Conservation (phyloP, 768 basidiomycete genomes). For the Suillus bovinus region DNA sequence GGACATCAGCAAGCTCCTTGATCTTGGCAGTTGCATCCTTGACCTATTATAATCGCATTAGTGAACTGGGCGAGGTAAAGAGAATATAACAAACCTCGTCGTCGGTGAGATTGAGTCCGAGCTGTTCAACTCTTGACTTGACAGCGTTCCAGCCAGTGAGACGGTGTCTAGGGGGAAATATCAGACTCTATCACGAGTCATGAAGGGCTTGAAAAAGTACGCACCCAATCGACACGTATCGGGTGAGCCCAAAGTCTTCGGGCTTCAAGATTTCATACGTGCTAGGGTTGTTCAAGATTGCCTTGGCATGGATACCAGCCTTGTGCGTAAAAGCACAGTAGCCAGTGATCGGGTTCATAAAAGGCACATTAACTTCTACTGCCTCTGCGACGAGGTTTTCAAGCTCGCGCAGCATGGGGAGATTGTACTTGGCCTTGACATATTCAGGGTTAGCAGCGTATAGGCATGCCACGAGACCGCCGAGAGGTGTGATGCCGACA, state of each 20-base stretch:
- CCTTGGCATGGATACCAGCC: constrained; percentile 99
- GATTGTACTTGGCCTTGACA: constrained; percentile 99
- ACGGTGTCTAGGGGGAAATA: constrained; percentile 61
- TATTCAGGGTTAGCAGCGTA: constrained; percentile 98
- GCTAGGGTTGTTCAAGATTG: constrained; percentile 98
- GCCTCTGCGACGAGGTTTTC: constrained; percentile 99
- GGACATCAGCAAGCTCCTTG: constrained; percentile 98
- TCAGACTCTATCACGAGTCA: background rate
- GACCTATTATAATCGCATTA: constrained; percentile 47
- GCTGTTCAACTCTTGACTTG: constrained; percentile 98
- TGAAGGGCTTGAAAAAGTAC: constrained; percentile 20
- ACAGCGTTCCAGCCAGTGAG: constrained; percentile 99
- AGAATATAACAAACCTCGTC: constrained; percentile 58
- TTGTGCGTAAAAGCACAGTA: constrained; percentile 99
- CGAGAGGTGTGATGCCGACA: constrained; percentile 97
- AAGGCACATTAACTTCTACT: constrained; percentile 96
- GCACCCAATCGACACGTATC: constrained; percentile 96
- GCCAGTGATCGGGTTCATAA: constrained; percentile 95
- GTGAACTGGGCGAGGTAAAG: constrained; percentile 2
- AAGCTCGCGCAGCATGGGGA: constrained; percentile 95
- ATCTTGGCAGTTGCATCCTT: constrained; percentile 99
- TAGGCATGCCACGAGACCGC: constrained; percentile 94
- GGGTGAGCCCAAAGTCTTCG: constrained; percentile 95
- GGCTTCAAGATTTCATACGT: constrained; percentile 99
- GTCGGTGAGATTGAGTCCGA: constrained; percentile 86